phyloP scores from a whole-genome alignment of 2,329 filamentous ascomycete genomes.

The Penicillium polonicum region DNA sequence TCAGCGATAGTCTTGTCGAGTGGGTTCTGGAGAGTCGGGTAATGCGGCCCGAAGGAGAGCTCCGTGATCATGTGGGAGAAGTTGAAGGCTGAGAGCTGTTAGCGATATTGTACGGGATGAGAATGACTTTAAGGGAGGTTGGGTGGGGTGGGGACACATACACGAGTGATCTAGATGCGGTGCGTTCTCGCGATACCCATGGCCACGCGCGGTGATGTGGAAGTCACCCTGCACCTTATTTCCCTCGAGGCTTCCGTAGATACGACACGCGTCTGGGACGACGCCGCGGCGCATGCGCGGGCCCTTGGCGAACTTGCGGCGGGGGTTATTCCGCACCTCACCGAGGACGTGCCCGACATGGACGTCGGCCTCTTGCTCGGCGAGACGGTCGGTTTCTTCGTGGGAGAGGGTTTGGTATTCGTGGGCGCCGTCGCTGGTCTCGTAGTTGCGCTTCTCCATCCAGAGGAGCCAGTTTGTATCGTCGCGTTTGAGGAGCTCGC shows the following conservation, averaged over 20 bases:
- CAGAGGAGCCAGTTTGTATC: slow-evolving; percentile 79
- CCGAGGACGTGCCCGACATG: slow-evolving; percentile 90
- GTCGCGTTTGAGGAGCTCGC: slow-evolving; percentile 69
- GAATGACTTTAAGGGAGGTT: neutral
- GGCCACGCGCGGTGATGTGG: slow-evolving; percentile 91
- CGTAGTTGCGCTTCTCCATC: slow-evolving; percentile 65
- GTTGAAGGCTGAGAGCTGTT: slow-evolving; percentile 70
- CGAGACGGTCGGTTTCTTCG: slow-evolving; percentile 57
- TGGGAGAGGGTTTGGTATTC: slow-evolving; percentile 57
- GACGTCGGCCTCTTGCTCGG: slow-evolving; percentile 63
- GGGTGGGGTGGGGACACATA: slow-evolving; percentile 48
- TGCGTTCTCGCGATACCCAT: slow-evolving; percentile 84
- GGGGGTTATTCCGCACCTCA: slow-evolving; percentile 66
- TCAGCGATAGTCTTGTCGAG: slow-evolving; percentile 85
- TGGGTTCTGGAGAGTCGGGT: slow-evolving; percentile 88
- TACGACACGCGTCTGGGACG: slow-evolving; percentile 73
- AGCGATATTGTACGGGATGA: neutral
- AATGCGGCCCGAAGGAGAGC: slow-evolving; percentile 95
- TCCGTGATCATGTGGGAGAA: slow-evolving; percentile 97
- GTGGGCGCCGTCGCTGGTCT: slow-evolving; percentile 56
- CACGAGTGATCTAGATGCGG: slow-evolving; percentile 77
- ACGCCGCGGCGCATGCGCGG: slow-evolving; percentile 60
- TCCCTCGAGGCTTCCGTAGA: slow-evolving; percentile 84
- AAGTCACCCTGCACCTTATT: slow-evolving; percentile 99
- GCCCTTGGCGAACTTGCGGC: slow-evolving; percentile 67